These are phyloP conservation scores for Spinellus fusiger DNA, from an alignment of 192 early-diverging fungal species.

Conservation along the genomic window DNA sequence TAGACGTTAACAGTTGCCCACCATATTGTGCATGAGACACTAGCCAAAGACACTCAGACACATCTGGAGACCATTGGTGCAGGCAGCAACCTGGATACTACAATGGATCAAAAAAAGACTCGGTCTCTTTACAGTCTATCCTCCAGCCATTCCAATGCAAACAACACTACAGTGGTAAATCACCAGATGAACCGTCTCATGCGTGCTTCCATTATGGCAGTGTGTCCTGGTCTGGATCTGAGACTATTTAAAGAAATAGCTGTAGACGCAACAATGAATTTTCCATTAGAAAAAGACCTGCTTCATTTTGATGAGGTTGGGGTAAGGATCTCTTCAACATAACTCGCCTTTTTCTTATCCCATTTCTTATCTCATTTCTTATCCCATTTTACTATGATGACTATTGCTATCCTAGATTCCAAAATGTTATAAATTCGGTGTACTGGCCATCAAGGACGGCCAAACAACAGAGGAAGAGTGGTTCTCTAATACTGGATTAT, in stretches of 20 bases:
- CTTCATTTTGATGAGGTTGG: slow-evolving; percentile 11
- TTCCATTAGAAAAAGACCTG: slow-evolving; percentile 5
- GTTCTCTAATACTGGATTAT: slow-evolving; percentile 57
- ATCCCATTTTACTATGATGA: neutral
- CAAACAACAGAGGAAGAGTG: slow-evolving; percentile 73
- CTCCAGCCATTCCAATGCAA: neutral
- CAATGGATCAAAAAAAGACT: neutral
- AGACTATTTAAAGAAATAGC: slow-evolving; percentile 8
- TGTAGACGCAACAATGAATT: neutral
- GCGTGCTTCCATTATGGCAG: slow-evolving; percentile 4
- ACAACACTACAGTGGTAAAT: neutral
- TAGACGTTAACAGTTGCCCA: neutral
- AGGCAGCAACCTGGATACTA: neutral
- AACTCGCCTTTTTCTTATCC: no score
- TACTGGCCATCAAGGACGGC: slow-evolving; percentile 49
- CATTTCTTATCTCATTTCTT: neutral
- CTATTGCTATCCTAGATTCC: slow-evolving; percentile 11
- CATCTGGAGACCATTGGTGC: neutral
- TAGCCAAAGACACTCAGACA: neutral
- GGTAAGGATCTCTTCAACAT: no score
- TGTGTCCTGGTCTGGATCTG: slow-evolving; percentile 8
- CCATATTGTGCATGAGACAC: neutral
- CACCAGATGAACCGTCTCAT: neutral
- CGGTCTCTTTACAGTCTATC: neutral
- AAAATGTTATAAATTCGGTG: slow-evolving; percentile 71